A percentile compares a stretch with the other conserved stretches of the same genome.
Evolutionary conservation across 176 grass and related monocot species (phyloP).

Genomic region (Avena eriantha): DNA sequence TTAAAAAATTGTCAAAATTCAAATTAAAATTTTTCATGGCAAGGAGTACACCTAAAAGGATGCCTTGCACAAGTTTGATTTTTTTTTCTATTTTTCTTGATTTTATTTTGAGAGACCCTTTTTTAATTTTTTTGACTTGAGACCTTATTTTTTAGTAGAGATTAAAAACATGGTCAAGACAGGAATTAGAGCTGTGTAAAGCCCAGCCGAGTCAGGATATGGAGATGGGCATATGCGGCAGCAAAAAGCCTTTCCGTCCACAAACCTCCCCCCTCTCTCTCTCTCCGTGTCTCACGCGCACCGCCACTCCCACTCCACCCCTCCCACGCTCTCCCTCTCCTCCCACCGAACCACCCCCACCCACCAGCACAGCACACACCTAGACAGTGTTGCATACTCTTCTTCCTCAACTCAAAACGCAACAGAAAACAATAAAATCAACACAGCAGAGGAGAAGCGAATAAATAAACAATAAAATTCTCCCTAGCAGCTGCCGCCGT

Average conservation of each 20-base stretch:
- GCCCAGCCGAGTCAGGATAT: neutral
- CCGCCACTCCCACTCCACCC: conserved; percentile 10
- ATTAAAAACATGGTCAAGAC: too few relatives aligned
- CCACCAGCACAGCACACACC: neutral
- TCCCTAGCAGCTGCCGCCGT: neutral
- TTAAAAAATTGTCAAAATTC: too few relatives aligned
- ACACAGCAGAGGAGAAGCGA: neutral
- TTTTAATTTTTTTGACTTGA: too few relatives aligned
- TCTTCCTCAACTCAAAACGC: neutral
- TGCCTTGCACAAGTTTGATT: too few relatives aligned
- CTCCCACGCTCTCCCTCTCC: conserved; percentile 13
- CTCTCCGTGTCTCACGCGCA: neutral
- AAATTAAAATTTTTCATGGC: too few relatives aligned
- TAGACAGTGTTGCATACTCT: neutral
- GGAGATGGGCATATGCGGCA: neutral
- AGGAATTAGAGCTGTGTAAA: too few relatives aligned
- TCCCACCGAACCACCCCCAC: conserved; percentile 18
- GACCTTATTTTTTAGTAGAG: too few relatives aligned
- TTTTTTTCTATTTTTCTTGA: too few relatives aligned
- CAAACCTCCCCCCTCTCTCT: neutral
- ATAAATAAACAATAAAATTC: neutral
- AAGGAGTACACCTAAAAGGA: too few relatives aligned
- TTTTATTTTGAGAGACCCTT: too few relatives aligned
- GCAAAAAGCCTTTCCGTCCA: conserved; percentile 26
- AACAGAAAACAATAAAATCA: conserved; percentile 32